These are phyloP conservation scores for Pseudogymnoascus sp. DNA, from an alignment of 2,329 filamentous ascomycete genomes.

Conservation along the genomic window DNA sequence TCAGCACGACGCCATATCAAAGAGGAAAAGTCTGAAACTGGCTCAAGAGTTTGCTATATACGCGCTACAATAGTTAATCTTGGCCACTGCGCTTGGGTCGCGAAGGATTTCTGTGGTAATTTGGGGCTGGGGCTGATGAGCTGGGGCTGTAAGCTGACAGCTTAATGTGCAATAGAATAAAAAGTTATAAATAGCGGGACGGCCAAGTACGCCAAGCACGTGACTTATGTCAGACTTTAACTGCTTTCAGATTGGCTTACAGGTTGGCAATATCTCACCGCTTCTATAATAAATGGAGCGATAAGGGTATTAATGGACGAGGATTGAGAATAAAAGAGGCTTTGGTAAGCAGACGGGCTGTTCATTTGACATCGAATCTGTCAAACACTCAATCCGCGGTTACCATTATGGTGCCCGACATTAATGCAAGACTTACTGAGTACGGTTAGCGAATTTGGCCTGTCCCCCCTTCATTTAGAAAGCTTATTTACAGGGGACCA, in stretches of 20 bases:
- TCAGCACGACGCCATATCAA: neutral
- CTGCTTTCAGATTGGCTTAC: neutral
- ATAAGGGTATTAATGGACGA: neutral
- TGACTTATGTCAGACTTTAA: neutral
- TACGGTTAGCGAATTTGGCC: neutral
- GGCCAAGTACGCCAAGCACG: neutral
- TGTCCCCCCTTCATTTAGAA: neutral
- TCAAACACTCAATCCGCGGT: neutral
- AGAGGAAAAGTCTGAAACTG: neutral
- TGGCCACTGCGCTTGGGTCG: neutral
- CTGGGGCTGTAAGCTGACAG: constrained; percentile 4
- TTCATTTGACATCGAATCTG: neutral
- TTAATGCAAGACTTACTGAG: neutral
- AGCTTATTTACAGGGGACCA: constrained; percentile 1
- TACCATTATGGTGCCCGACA: neutral
- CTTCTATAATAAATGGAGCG: neutral
- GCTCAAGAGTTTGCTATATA: constrained; percentile 5
- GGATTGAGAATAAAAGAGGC: neutral
- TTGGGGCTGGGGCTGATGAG: neutral
- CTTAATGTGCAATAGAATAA: neutral
- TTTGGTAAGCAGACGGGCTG: neutral
- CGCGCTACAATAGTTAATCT: neutral
- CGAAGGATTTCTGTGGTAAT: constrained; percentile 6
- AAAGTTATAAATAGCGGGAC: neutral
- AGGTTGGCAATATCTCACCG: neutral